Evolutionary conservation across 306 rosid genomes (phyloP).

Genomic region (Begonia fuchsioides): DNA sequence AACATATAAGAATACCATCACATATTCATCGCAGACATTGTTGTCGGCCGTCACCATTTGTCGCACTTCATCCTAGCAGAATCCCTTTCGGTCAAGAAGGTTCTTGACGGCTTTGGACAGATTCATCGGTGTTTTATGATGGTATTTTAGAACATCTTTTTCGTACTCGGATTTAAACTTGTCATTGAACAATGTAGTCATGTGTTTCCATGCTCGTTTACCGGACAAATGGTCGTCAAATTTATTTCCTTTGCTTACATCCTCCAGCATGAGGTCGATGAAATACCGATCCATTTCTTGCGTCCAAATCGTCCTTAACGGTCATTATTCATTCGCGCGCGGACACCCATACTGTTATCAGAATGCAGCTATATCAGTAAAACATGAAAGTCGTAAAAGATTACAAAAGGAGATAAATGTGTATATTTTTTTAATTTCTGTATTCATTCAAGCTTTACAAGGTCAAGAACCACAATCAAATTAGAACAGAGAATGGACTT

Average conservation of each 20-base stretch:
- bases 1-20: conserved; percentile 31
- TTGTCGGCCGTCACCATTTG: conserved; percentile 61
- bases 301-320: conserved; percentile 66
- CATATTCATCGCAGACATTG: conserved; percentile 53
- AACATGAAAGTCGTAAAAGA: no score
- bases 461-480: no score
- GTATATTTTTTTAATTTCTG: no score
- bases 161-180: conserved; percentile 61
- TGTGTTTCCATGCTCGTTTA: conserved; percentile 55
- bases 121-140: conserved; percentile 56
- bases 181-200: conserved; percentile 41
- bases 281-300: conserved; percentile 68
- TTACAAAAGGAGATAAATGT: no score
- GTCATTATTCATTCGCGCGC: conserved; percentile 24
- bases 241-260: conserved; percentile 32
- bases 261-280: conserved; percentile 58
- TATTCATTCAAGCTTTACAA: no score
- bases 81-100: conserved; percentile 44
- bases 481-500: no score
- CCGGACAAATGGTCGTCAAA: conserved; percentile 58
- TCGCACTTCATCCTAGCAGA: conserved; percentile 54
- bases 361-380: no score
- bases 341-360: conserved; percentile 22
- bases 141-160: conserved; percentile 62
- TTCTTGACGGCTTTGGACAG: conserved; percentile 33